These are phyloP conservation scores for Talaromyces thailandensis DNA, from an alignment of 495 filamentous ascomycete species.

Conservation along the genomic window DNA sequence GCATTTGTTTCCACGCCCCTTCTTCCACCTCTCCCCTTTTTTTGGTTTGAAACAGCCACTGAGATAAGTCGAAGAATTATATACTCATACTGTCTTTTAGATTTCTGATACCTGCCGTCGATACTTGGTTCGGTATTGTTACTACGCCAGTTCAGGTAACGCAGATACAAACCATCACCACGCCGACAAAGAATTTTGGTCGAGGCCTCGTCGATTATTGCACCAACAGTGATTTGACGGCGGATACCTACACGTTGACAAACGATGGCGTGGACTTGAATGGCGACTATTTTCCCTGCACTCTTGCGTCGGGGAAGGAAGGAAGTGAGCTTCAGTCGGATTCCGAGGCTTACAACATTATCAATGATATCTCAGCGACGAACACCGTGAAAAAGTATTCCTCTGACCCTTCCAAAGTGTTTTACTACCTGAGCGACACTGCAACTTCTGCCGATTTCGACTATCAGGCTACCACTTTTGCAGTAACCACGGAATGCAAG, in stretches of 20 bases:
- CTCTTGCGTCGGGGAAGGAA: not conserved
- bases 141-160: slow-evolving; percentile 1
- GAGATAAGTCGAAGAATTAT: not conserved
- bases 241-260: not conserved
- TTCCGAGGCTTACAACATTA: not conserved
- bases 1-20: too few relatives aligned
- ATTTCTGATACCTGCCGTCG: not conserved
- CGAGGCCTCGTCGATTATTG: not conserved
- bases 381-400: not conserved
- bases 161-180: not conserved
- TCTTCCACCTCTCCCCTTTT: not conserved
- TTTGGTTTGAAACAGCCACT: not conserved
- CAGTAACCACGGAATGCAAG: not conserved
- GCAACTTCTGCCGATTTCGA: not conserved
- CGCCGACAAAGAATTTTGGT: not conserved
- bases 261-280: not conserved
- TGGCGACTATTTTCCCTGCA: not conserved
- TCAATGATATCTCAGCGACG: not conserved
- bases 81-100: slow-evolving; percentile 1
- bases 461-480: not conserved
- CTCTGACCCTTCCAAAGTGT: not conserved
- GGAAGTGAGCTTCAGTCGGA: slow-evolving; percentile 1
- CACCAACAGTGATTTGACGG: not conserved
- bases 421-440: not conserved
- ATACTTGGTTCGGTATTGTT: slow-evolving; percentile 2